Conservation (phyloP, 2,329 filamentous ascomycete species). For the Fusarium albosuccineum region DNA sequence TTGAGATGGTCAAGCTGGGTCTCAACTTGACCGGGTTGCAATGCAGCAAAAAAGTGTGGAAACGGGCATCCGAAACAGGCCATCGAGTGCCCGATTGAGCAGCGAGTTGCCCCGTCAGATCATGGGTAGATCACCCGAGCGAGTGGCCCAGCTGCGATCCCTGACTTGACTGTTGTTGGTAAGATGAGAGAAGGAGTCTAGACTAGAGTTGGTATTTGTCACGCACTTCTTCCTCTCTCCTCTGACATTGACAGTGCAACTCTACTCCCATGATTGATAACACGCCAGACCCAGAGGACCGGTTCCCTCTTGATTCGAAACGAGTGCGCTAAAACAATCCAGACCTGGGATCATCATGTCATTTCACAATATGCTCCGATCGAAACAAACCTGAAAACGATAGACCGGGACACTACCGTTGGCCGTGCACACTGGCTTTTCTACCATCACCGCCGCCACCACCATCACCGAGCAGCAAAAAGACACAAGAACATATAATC, state of each 20-base stretch:
- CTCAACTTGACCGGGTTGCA: background rate
- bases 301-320: background rate
- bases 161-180: background rate
- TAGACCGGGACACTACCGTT: background rate
- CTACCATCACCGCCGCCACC: slow-evolving; percentile 7
- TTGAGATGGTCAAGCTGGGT: background rate
- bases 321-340: background rate
- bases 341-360: background rate
- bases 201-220: no score
- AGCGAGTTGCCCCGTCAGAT: slow-evolving; percentile 1
- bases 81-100: background rate
- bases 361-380: no score
- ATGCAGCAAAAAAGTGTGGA: slow-evolving; percentile 6
- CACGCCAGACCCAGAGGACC: no score
- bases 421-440: background rate
- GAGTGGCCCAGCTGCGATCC: background rate
- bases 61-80: background rate
- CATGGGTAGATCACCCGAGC: slow-evolving; percentile 17
- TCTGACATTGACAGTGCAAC: no score
- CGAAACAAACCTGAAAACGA: background rate
- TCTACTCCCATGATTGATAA: no score
- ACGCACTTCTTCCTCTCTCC: no score
- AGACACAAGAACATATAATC: no score
- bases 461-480: background rate
- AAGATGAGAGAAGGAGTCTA: background rate